Base-by-base conservation (phyloP, 2,329 filamentous ascomycete genomes). In the Cladosporium sp. region DNA sequence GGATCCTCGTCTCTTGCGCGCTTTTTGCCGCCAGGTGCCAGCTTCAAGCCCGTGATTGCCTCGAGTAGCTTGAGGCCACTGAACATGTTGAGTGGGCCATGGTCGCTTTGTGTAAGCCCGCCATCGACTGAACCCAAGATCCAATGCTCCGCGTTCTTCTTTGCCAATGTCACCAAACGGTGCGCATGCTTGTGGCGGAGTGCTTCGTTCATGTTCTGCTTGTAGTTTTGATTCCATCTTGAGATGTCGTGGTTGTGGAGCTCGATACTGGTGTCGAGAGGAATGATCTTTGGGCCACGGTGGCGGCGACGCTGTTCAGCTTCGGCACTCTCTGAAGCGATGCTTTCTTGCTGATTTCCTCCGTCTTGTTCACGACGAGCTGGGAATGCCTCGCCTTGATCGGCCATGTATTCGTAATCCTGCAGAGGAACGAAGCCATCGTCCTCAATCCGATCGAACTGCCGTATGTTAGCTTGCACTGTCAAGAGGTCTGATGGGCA, bases 131-230 rank as follows among this genome's bases (percentile, higher is more conserved):
- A 62, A 4, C 78, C 79, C 52, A 78, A 74, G 3, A 86, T 74
- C 72, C 79, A 85, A 57, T 77, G 74, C 9, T 75, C 73, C 0
- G 83, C 84, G 52, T 84, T 85, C 60, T 77, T 80, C 66, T 79
- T 85, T 2, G 82, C 79, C 36, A 76, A 68, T 0, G 66, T 62
- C 11, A 65, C 55, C 12, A 68, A 59, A 41, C 69, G 72, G 9
- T 40, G 50, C 5, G 68, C 60, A 4, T 67, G 56, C 55, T 79
- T 83, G 16, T 69, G 60, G 25, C 66, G 69, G 6, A 60, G 59
- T 7, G 72, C 74, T 11, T 67, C 65, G 1, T 65, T 69, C 79
- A 88, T 90, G 55, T 83, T 84, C 9, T 69, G 58, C 1, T 78
- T 55, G 55, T 86, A 87, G 22, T 80, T 69, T 2, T 70, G 67